Percentiles rank a stretch among this genome's conserved stretches.
phyloP scores from a whole-genome alignment of 345 rosid genomes.

The Reutealis trisperma region DNA sequence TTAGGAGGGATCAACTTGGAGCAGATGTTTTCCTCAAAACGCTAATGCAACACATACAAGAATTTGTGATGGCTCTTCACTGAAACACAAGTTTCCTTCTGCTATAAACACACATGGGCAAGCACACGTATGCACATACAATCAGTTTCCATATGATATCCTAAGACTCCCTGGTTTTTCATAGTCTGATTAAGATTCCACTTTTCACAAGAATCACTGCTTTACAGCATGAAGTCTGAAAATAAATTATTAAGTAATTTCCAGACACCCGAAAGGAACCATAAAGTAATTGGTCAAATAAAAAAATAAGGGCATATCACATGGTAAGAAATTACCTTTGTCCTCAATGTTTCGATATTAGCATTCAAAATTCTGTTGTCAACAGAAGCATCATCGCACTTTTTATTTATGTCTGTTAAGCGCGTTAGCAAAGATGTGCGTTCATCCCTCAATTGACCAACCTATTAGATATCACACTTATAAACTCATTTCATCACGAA shows the following conservation, averaged over 20 bases:
- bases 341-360: conserved; percentile 86
- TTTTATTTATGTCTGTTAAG: conserved; percentile 67
- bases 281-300: neutral
- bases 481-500: conserved; percentile 5
- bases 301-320: neutral
- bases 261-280: neutral
- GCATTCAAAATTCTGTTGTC: conserved; percentile 93
- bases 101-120: conserved; percentile 7
- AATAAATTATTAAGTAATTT: conserved; percentile 1
- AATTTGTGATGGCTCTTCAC: neutral
- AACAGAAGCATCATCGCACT: conserved; percentile 77
- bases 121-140: neutral
- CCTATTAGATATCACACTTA: conserved; percentile 44
- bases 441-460: conserved; percentile 76
- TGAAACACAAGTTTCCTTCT: conserved; percentile 12
- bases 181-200: neutral
- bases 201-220: neutral
- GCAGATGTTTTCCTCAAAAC: neutral
- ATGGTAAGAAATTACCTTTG: conserved; percentile 53
- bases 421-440: conserved; percentile 66
- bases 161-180: neutral
- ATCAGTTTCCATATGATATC: conserved; percentile 10
- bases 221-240: neutral
- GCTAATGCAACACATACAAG: conserved; percentile 1
- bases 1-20: conserved; percentile 1